Evolutionary conservation across 2,329 filamentous ascomycete species (phyloP).

Genomic region (Colletotrichum godetiae): DNA sequence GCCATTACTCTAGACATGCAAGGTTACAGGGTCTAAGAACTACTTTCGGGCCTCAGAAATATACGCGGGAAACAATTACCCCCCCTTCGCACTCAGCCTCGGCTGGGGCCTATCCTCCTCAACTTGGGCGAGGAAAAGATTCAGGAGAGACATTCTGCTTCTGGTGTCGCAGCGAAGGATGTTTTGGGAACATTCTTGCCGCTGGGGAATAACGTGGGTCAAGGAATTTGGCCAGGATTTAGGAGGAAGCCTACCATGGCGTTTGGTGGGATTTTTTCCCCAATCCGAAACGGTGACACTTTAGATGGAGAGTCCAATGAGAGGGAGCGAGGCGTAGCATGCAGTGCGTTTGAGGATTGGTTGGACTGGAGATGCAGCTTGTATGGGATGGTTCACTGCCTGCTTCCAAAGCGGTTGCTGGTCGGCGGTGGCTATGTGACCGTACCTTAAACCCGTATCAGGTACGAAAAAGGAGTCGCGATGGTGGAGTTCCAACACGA

Average conservation of each 20-base stretch:
- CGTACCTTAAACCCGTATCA: not conserved
- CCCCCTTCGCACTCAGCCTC: not conserved
- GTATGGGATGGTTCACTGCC: not conserved
- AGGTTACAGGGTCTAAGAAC: not conserved
- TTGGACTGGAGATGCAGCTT: not conserved
- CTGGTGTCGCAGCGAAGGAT: not conserved
- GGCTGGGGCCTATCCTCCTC: not conserved
- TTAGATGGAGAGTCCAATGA: slow-evolving; percentile 50
- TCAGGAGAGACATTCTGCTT: slow-evolving; percentile 9
- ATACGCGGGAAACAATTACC: not conserved
- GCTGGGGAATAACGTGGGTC: not conserved
- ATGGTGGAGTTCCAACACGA: not conserved
- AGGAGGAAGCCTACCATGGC: not conserved
- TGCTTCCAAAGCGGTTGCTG: not conserved
- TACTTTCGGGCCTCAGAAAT: not conserved
- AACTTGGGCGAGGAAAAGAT: not conserved
- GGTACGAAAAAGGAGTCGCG: not conserved
- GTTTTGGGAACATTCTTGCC: not conserved
- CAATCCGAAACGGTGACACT: slow-evolving; percentile 45
- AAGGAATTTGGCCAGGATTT: not conserved
- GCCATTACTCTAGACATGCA: not conserved
- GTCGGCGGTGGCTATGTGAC: not conserved
- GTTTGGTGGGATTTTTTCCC: not conserved
- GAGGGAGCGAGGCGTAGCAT: slow-evolving; percentile 19
- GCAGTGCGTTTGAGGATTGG: not conserved